Conservation (phyloP, 2,329 filamentous ascomycete species). For the Endoconidiophora laricicola region DNA sequence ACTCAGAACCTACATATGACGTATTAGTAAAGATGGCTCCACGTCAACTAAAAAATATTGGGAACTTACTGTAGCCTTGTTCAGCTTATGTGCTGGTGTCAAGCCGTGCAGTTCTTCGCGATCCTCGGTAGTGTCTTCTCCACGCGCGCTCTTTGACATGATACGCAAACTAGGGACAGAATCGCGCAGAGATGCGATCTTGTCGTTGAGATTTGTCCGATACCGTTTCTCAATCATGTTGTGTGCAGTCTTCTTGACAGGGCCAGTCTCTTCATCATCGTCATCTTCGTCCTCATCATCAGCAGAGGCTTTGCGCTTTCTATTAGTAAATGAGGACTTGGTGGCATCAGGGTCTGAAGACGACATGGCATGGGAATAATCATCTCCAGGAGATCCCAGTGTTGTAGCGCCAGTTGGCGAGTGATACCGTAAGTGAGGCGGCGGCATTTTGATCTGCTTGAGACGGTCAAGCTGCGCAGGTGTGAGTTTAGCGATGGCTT, state of each 20-base stretch:
- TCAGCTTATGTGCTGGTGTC: slow-evolving; percentile 80
- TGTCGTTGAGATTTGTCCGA: slow-evolving; percentile 89
- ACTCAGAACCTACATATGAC: slow-evolving; percentile 46
- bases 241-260: slow-evolving; percentile 77
- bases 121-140: slow-evolving; percentile 54
- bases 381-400: slow-evolving; percentile 36
- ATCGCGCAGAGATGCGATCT: slow-evolving; percentile 81
- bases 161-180: slow-evolving; percentile 81
- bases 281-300: slow-evolving; percentile 45
- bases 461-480: slow-evolving; percentile 44
- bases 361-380: slow-evolving; percentile 32
- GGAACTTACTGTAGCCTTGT: slow-evolving; percentile 75
- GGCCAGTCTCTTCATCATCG: slow-evolving; percentile 34
- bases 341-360: slow-evolving; percentile 38
- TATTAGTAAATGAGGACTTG: slow-evolving; percentile 30
- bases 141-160: slow-evolving; percentile 55
- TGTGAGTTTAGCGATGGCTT: slow-evolving; percentile 26
- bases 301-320: slow-evolving; percentile 55
- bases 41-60: neutral
- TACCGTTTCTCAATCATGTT: slow-evolving; percentile 98
- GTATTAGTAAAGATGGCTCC: neutral
- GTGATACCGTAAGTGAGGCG: slow-evolving; percentile 42
- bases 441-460: slow-evolving; percentile 44
- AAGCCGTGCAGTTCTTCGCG: slow-evolving; percentile 68
- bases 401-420: slow-evolving; percentile 42